A percentile compares a stretch with the other conserved stretches of the same genome.
Conservation (phyloP, 129 eudicot genomes). For the Lactuca sativa region DNA sequence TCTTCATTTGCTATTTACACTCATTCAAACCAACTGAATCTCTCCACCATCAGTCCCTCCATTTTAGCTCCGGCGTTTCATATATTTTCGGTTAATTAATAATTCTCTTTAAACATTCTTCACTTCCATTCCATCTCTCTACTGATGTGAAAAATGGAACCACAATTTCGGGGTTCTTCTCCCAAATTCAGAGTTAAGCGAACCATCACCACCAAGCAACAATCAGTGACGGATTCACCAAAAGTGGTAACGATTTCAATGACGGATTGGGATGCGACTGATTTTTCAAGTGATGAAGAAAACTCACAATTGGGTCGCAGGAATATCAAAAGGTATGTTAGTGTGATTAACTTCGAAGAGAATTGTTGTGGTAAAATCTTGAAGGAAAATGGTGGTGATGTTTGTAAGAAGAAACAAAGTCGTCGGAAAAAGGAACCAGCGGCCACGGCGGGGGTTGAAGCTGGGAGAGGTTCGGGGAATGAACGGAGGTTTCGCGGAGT, state of each 20-base stretch:
- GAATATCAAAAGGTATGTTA: constrained; percentile 32
- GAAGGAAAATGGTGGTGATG: background rate
- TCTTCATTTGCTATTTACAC: constrained; percentile 22
- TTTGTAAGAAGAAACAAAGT: constrained; percentile 22
- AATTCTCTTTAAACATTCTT: background rate
- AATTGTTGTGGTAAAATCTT: background rate
- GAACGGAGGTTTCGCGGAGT: constrained; percentile 57
- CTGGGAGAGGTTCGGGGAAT: background rate
- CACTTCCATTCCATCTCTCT: background rate
- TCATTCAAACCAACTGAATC: constrained; percentile 33
- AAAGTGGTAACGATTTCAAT: constrained; percentile 36
- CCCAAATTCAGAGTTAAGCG: constrained; percentile 18
- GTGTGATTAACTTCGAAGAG: constrained; percentile 41
- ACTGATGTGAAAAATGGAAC: constrained; percentile 16
- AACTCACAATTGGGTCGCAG: constrained; percentile 16
- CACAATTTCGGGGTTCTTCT: background rate
- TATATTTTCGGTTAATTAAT: background rate
- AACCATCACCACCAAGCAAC: constrained; percentile 14
- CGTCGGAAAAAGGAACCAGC: constrained; percentile 9
- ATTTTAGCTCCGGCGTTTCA: constrained; percentile 27
- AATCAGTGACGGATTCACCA: constrained; percentile 18
- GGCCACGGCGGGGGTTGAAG: background rate
- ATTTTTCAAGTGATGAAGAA: constrained; percentile 57
- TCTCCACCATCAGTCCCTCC: constrained; percentile 24
- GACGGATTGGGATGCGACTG: constrained; percentile 60